Base-by-base conservation (phyloP, 192 early-diverging fungal species). In the Coemansia sp. region DNA sequence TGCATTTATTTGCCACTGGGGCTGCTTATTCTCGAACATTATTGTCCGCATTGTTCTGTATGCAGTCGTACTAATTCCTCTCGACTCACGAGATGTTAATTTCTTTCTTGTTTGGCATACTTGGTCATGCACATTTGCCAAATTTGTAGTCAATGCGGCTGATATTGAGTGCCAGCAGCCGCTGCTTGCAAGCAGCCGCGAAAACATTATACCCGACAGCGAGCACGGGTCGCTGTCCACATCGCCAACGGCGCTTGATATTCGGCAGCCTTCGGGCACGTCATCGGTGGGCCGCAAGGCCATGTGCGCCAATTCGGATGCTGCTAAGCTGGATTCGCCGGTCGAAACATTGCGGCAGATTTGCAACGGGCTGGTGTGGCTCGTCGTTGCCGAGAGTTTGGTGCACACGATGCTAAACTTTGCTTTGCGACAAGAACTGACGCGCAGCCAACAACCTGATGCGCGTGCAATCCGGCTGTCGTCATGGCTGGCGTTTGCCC, bases 321-420 rank as follows among this genome's bases (percentile, higher is more conserved):
- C 60, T 11, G 14, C 19, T 6, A 53, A 34, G 37, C 62, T 54
- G 8, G 21, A 4, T 5, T 40, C 40, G 52, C 62, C 40, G 21
- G 34, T 47, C 21, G 52, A 10, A 31, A 26, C 25, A 2, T 56
- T 74, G 19, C 65, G 60, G 61, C 68, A 61, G 54, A 37, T 37
- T 17, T 74, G 77, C 65, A 71, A 71, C 37, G 57, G 61, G n/a
- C 26, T 74, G 6, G 62, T 65, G 37, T 65, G 64, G 72, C 55
- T 74, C 21, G 21, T 74, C 21, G 59, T 58, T 12, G 68, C 69
- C 54, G 61, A 81, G 36, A 63, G 68, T 53, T 59, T 81, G 62
- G 55, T 81, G 15, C 78, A 81, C 38, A 60, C 65, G 8, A 74
- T 81, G 78, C 69, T 81, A 44, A 48, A 28, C 23, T 72, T 81